These are phyloP conservation scores for Circinella minor DNA, from an alignment of 371 early-diverging fungal genomes.

Conservation along the genomic window DNA sequence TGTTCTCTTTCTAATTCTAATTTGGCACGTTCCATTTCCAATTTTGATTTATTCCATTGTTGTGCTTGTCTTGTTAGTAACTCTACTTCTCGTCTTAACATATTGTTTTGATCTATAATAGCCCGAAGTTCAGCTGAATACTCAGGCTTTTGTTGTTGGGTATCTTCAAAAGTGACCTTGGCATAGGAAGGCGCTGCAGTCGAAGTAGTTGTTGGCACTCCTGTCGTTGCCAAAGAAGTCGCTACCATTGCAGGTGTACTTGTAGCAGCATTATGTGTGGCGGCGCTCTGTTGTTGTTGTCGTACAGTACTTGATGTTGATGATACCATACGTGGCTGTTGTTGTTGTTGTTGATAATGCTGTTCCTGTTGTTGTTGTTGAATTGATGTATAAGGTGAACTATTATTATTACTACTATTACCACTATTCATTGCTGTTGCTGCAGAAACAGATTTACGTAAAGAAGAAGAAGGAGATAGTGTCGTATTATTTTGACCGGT, in stretches of 20 bases:
- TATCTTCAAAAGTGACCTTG: slow-evolving; percentile 7
- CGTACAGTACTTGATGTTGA: not conserved
- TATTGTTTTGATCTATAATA: not conserved
- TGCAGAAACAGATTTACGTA: not conserved
- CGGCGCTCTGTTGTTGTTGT: not conserved
- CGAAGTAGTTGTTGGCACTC: not conserved
- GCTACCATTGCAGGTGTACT: not conserved
- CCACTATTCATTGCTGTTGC: not conserved
- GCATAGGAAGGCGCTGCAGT: not conserved
- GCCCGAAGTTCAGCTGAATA: not conserved
- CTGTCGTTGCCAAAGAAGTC: too few relatives aligned
- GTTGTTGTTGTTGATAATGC: not conserved
- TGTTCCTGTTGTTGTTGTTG: not conserved
- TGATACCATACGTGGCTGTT: not conserved
- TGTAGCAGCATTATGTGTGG: not conserved
- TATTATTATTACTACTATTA: not conserved
- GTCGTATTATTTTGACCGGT: not conserved
- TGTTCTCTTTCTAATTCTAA: slow-evolving; percentile 1
- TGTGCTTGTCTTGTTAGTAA: not conserved
- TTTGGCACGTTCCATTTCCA: slow-evolving; percentile 1
- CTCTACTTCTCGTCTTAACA: not conserved
- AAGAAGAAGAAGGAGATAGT: not conserved
- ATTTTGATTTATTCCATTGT: not conserved
- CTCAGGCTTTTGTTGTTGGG: not conserved
- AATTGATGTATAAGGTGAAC: not conserved